Evolutionary conservation across 2,329 filamentous ascomycete species (phyloP), one percentile per base, ranked within the genome.

Genomic region (Colletotrichum eleusines): DNA sequence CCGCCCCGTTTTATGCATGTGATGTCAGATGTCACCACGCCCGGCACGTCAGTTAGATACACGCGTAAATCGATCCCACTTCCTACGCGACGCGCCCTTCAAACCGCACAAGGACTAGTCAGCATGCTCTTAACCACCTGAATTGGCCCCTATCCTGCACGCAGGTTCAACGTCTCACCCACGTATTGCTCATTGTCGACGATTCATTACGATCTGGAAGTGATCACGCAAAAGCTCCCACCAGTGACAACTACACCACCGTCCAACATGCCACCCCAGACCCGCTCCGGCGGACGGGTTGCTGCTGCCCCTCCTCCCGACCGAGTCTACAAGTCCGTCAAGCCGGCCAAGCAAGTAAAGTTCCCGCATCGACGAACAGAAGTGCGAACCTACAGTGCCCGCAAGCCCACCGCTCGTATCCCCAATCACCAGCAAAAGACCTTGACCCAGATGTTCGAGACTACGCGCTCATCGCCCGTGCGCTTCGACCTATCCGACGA

Each of bases 371-470:
- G 81, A 28, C 77, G 76, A 58, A 81, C 74, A 46, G 75, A 74
- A 18, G 74, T 82, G 16, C 79, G 78, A 31, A 81, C 79, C n/a
- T 81, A 81, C 62, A 71, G 69, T 46, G 78, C 77, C 14, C 72
- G 73, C 38, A 69, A 69, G 44, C 72, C 64, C 40, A 74, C 53
- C 23, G 58, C 71, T 16, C 71, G 66, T 18, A 23, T 59, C 31
- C 48, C 59, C 35, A 66, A 53, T 31, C 71, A 72, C 0, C 48
- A 73, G 68, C 83, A 84, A 74, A 80, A 82, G 75, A 84, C 82
- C 1, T 73, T 84, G 28, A 84, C 82, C 6, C 83, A 84, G 73
- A 79, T 83, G 53, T 80, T 81, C 80, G 75, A 79, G 80, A 23
- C 81, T 76, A 46, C 79, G 77, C 68, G 63, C n/a, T 66, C 69